Evolutionary conservation across 805 yeast species (phyloP), one percentile per base, ranked within the genome.

Genomic region (Tanozyma kutaoensis): DNA sequence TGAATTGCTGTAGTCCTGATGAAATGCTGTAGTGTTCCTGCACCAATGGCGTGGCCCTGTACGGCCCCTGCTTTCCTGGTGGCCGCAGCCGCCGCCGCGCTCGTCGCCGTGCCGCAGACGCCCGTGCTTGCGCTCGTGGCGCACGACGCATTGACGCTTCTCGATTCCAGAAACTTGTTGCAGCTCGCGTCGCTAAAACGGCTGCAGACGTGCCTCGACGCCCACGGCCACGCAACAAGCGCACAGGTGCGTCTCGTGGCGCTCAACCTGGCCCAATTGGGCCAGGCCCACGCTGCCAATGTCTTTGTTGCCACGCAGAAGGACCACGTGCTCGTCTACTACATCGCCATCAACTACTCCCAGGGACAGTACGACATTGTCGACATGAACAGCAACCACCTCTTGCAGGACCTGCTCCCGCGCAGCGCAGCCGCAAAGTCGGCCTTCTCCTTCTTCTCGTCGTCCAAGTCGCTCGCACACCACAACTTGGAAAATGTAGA

Each of bases 341-440:
- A 25, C 15, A 34, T 55, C 9, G 29, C 36, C 13, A 42, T 55
- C 20, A 44, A 40, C 31, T 47, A 50, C 38, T 39, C 47, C 14
- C 42, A 43, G 15, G 48, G 59, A n/a, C 28, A 47, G 22, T 59
- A 44, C 31, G 62, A 57, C 29, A 36, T 59, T 4, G 13, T 20
- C 15, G 36, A 40, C 19, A 47, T 42, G 24, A 24, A 36, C n/a
- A 36, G 36, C 15, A 38, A 45, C 20, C 51, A 41, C 14, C 27
- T 49, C n/a, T 37, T 55, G 9, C 66, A 60, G 38, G 45, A 44
- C 12, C 47, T 49, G 4, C 35, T 47, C 8, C 66, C 66, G 2
- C 52, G 24, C 35, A 37, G 14, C 39, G 43, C 8, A 31, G 44
- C 15, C 34, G 43, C 19, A 46, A 38, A 28, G n/a, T n/a, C n/a